Conservation (phyloP, 495 filamentous ascomycete genomes). For the Aspergillus asperescens region DNA sequence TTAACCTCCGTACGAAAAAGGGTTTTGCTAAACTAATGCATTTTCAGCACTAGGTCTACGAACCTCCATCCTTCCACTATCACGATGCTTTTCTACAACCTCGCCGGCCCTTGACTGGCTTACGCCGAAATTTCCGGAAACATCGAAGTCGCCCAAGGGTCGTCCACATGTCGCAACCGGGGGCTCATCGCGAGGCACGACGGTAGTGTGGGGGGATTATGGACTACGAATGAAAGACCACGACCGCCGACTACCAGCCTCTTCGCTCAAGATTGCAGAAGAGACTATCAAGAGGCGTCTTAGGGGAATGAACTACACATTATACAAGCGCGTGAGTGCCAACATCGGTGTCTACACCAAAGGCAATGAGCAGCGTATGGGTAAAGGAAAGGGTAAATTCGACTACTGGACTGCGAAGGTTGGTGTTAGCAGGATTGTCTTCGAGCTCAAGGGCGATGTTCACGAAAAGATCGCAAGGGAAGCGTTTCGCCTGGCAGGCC, state of each 20-base stretch:
- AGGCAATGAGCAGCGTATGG: slow-evolving; percentile 97
- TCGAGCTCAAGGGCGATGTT: slow-evolving; percentile 84
- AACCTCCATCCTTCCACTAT: slow-evolving; percentile 30
- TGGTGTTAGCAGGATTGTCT: slow-evolving; percentile 79
- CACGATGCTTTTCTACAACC: slow-evolving; percentile 70
- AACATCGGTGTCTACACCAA: slow-evolving; percentile 93
- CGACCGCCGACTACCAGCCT: slow-evolving; percentile 82
- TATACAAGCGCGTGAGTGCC: slow-evolving; percentile 85
- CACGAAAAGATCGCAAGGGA: slow-evolving; percentile 94
- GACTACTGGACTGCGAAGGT: slow-evolving; percentile 92
- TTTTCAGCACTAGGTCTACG: slow-evolving; percentile 26
- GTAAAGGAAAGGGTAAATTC: slow-evolving; percentile 96
- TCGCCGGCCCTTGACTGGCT: slow-evolving; percentile 67
- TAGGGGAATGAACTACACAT: slow-evolving; percentile 83
- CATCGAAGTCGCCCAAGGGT: slow-evolving; percentile 84
- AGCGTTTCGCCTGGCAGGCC: slow-evolving; percentile 87
- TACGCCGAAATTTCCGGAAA: slow-evolving; percentile 66
- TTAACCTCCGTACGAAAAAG: background rate
- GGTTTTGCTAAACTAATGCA: slow-evolving; percentile 21
- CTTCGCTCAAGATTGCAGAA: slow-evolving; percentile 80
- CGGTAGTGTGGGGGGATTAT: slow-evolving; percentile 94
- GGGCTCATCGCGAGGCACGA: slow-evolving; percentile 86
- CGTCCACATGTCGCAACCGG: slow-evolving; percentile 83
- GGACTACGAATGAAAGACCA: slow-evolving; percentile 92
- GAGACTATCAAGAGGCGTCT: slow-evolving; percentile 85